Evolutionary conservation across 2,329 filamentous ascomycete genomes (phyloP), one percentile per base, ranked within the genome.

Genomic region (Chaetomium olivaceum): DNA sequence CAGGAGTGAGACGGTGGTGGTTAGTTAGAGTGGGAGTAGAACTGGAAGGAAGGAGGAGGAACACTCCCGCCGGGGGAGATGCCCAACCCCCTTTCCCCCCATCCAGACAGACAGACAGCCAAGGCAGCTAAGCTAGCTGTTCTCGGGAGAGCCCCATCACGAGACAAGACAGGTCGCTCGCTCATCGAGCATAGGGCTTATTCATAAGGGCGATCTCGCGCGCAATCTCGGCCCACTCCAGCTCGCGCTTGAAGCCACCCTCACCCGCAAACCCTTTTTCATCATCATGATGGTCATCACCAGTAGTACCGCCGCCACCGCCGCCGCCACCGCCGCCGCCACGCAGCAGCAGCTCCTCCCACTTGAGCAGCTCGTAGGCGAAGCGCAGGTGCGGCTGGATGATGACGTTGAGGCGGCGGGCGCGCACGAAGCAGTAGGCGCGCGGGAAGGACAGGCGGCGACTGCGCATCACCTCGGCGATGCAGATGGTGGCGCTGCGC

Each of bases 311-410:
- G n/a, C n/a, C n/a, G n/a, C n/a, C n/a, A n/a, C n/a, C n/a, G n/a
- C n/a, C n/a, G n/a, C 14, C 33, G n/a, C 19, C 36, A 19, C 25
- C 16, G 16, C 31, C 33, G 5, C 25, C 31, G 4, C 55, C 51
- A 83, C 77, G 72, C 77, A 54, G 74, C 73, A 93, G 86, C 36
- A 85, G 78, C 77, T 97, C 94, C 78, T 99, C 95, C 92, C 94
- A 98, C 77, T 96, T 96, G 59, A 99, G 83, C 33, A 99, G 85
- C 79, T 99, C 95, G 74, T 98, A 97, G 71, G 91, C 91, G 79
- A 99, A 99, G 65, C 92, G 87, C 63, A 99, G 83, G 80, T 99
- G 94, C 14, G 95, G 95, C 77, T 99, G 95, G 69, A 99, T 98
- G 69, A 99, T 99, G 61, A 99, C 95, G 74, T 99, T 99, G 57